phyloP scores from a whole-genome alignment of 1,284 basidiomycete genomes.

The Meripilus lineatus region DNA sequence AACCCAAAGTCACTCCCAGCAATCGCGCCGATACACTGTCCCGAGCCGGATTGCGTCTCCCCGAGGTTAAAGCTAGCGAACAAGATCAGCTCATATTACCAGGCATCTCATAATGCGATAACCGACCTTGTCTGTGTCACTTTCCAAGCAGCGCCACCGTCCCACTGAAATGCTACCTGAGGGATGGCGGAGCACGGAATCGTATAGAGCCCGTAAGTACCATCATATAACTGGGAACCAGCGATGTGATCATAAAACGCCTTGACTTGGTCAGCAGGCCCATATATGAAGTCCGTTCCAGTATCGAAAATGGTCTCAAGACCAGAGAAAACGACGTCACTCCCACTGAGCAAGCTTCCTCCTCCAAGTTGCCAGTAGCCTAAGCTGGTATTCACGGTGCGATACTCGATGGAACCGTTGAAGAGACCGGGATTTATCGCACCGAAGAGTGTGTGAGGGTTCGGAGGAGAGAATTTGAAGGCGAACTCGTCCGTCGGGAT shows the following conservation, averaged over 20 bases:
- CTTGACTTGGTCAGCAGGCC: conserved; percentile 35
- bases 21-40: conserved; percentile 21
- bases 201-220: no score
- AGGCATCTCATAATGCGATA: neutral
- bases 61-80: conserved; percentile 7
- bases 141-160: conserved; percentile 13
- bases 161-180: conserved; percentile 16
- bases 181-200: conserved; percentile 20
- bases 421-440: conserved; percentile 39
- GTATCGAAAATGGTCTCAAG: conserved; percentile 32
- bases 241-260: conserved; percentile 34
- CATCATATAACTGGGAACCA: conserved; percentile 28
- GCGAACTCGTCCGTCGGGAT: no score
- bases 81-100: neutral
- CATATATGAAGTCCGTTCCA: conserved; percentile 43
- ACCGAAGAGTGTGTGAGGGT: conserved; percentile 54
- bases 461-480: conserved; percentile 42
- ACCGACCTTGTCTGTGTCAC: conserved; percentile 20
- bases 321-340: conserved; percentile 18
- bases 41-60: neutral
- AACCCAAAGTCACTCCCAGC: conserved; percentile 10
- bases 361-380: conserved; percentile 24
- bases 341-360: conserved; percentile 19
- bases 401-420: no score
- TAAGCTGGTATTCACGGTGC: neutral